phyloP scores from a whole-genome alignment of 164 flowering plant species.

The Chimonanthus salicifolius region DNA sequence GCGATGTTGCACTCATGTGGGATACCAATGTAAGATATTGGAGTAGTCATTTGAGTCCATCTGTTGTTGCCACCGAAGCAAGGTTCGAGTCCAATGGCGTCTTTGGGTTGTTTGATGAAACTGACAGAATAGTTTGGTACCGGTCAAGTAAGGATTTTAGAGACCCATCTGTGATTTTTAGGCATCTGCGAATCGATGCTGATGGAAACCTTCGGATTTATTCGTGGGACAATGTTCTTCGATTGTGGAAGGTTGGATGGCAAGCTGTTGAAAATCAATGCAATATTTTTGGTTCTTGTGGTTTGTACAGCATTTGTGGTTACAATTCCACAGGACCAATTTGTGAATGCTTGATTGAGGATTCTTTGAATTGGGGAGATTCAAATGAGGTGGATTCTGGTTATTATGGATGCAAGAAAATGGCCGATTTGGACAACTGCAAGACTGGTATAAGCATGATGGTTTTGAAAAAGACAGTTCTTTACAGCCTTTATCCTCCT shows the following conservation, averaged over 20 bases:
- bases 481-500: conserved; percentile 55
- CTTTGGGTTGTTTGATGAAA: conserved; percentile 30
- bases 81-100: conserved; percentile 37
- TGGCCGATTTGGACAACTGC: conserved; percentile 50
- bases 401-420: conserved; percentile 33
- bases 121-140: conserved; percentile 30
- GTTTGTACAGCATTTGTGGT: conserved; percentile 42
- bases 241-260: conserved; percentile 46
- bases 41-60: conserved; percentile 33
- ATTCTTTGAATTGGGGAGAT: conserved; percentile 20
- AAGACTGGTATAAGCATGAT: conserved; percentile 37
- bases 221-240: conserved; percentile 34
- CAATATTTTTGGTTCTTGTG: conserved; percentile 50
- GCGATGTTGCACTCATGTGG: conserved; percentile 46
- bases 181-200: conserved; percentile 42
- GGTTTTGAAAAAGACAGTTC: conserved; percentile 35
- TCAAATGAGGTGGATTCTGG: conserved; percentile 17
- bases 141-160: conserved; percentile 35
- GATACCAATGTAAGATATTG: conserved; percentile 53
- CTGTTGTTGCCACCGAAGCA: conserved; percentile 28
- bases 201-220: conserved; percentile 61
- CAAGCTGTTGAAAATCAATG: conserved; percentile 53
- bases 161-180: conserved; percentile 32
- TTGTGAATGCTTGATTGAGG: conserved; percentile 36
- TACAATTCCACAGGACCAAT: conserved; percentile 36